Percentiles rank a stretch among this genome's conserved stretches.
Evolutionary conservation across 1,284 basidiomycete genomes (phyloP).

Genomic region (Cryptococcus floricola): DNA sequence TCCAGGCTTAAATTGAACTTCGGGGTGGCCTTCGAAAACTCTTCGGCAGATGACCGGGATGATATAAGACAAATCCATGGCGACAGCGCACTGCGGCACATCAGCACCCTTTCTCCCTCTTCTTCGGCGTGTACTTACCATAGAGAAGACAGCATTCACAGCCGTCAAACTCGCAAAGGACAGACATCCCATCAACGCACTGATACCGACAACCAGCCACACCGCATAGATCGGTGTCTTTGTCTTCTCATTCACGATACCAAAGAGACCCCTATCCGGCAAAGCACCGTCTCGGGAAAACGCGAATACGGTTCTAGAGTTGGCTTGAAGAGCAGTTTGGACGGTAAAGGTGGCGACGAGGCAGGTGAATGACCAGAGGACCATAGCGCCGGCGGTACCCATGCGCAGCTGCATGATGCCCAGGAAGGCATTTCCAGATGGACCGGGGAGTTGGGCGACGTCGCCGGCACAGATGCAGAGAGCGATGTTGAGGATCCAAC

Average conservation of each 20-base stretch:
- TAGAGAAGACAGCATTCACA: constrained; percentile 70
- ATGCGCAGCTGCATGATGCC: constrained; percentile 71
- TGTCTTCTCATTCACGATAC: constrained; percentile 61
- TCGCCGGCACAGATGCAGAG: constrained; percentile 69
- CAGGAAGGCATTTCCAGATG: constrained; percentile 67
- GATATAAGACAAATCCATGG: constrained; percentile 38
- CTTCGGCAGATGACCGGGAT: constrained; percentile 41
- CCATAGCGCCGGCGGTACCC: constrained; percentile 65
- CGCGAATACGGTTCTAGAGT: constrained; percentile 80
- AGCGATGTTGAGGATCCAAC: constrained; percentile 79
- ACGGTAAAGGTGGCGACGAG: constrained; percentile 80
- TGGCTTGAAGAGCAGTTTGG: constrained; percentile 75
- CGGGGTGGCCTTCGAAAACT: constrained; percentile 30
- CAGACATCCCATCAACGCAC: constrained; percentile 57
- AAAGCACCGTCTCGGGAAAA: constrained; percentile 61
- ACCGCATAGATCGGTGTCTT: constrained; percentile 78
- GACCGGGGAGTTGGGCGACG: constrained; percentile 52
- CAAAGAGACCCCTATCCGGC: constrained; percentile 77
- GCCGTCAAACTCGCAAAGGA: constrained; percentile 74
- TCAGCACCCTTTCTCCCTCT: background rate
- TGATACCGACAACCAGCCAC: constrained; percentile 67
- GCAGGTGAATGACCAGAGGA: constrained; percentile 58
- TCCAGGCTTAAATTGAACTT: constrained; percentile 42
- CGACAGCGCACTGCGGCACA: constrained; percentile 27
- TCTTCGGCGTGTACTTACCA: constrained; percentile 13